Evolutionary conservation across 2,329 filamentous ascomycete species (phyloP).

Genomic region (Colletotrichum somersetense): DNA sequence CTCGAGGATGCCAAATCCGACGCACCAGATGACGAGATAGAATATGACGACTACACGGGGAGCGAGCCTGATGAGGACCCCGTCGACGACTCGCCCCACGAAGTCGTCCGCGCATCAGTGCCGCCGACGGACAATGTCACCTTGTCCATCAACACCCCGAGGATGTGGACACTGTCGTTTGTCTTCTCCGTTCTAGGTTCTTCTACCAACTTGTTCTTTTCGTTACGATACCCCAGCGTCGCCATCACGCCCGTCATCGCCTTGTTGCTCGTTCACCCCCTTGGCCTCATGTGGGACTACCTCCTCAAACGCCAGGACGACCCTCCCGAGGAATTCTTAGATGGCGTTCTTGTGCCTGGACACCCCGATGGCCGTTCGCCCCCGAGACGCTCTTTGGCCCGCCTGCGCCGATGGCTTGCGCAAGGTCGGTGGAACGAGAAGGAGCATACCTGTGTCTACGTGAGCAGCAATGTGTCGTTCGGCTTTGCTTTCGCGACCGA

Average conservation of each 20-base stretch:
- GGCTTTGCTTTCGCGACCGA: constrained; percentile 91
- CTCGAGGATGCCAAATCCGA: constrained; percentile 53
- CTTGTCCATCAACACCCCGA: constrained; percentile 87
- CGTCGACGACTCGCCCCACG: constrained; percentile 79
- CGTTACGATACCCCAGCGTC: constrained; percentile 89
- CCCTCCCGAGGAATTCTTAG: constrained; percentile 53
- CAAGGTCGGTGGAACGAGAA: constrained; percentile 90
- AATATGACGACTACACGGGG: constrained; percentile 49
- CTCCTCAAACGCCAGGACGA: constrained; percentile 64
- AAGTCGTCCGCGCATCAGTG: constrained; percentile 85
- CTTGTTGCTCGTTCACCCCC: constrained; percentile 84
- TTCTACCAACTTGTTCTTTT: constrained; percentile 89
- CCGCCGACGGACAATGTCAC: constrained; percentile 79
- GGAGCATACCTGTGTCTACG: constrained; percentile 89
- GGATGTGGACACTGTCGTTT: constrained; percentile 87
- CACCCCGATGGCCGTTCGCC: neutral
- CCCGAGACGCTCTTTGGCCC: constrained; percentile 47
- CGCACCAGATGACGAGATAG: constrained; percentile 43
- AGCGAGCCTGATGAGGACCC: constrained; percentile 62
- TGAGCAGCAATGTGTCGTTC: constrained; percentile 90
- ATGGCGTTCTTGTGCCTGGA: constrained; percentile 48
- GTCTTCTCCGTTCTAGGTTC: constrained; percentile 85
- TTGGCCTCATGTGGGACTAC: constrained; percentile 84
- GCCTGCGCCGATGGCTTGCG: constrained; percentile 78
- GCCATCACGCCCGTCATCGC: constrained; percentile 92